Evolutionary conservation across 331 rosid species (phyloP).

Genomic region (Phaseolus coccineus): DNA sequence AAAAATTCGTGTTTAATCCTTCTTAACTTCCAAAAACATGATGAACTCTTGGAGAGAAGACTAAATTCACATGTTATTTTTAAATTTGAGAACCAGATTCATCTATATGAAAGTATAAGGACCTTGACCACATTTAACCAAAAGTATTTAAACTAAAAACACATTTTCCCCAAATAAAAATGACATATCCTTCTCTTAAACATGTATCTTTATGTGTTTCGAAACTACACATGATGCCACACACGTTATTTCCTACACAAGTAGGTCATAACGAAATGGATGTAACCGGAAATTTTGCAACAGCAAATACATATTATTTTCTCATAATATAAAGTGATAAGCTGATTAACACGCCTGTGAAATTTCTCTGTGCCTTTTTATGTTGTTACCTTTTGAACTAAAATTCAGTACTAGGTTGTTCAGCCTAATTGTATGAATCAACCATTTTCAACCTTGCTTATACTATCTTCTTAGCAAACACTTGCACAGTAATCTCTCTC

Average conservation of each 20-base stretch:
- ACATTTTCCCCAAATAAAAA: background rate
- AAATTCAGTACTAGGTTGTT: slow-evolving; percentile 12
- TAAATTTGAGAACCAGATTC: too few relatives aligned
- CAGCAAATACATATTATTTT: background rate
- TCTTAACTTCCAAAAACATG: too few relatives aligned
- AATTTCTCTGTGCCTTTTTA: background rate
- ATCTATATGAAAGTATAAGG: background rate
- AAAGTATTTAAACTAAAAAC: background rate
- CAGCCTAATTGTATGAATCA: background rate
- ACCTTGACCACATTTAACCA: too few relatives aligned
- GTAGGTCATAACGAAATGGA: background rate
- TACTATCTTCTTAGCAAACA: slow-evolving; percentile 14
- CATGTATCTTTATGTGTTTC: background rate
- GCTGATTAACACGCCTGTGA: background rate
- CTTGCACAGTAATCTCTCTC: slow-evolving; percentile 3
- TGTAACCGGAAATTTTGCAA: background rate
- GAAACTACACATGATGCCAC: background rate
- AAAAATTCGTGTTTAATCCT: too few relatives aligned
- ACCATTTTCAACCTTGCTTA: background rate
- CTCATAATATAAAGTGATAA: background rate
- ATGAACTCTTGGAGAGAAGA: too few relatives aligned
- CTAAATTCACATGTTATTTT: too few relatives aligned
- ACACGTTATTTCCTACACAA: background rate
- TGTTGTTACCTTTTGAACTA: background rate
- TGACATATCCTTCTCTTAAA: background rate